Base-by-base conservation (phyloP, 2,329 filamentous ascomycete genomes). In the Phialocephala sp. region DNA sequence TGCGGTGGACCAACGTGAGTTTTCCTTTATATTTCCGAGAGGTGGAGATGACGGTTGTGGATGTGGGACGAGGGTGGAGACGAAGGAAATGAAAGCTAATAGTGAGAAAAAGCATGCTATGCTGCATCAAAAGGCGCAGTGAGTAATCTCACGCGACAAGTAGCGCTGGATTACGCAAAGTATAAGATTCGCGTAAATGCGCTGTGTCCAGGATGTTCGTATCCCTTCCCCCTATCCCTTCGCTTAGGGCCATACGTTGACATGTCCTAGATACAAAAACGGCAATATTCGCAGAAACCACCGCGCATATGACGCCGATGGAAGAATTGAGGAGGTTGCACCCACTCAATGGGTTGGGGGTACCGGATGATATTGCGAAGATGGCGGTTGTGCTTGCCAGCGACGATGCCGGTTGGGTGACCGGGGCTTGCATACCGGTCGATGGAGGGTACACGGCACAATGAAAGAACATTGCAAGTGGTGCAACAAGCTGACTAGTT, bases 101-200 rank as follows among this genome's bases (percentile, higher is more conserved):
- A 22, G 5, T 18, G 15, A 54, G 6, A 27, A 12, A 20, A 32
- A 54, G 50, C 50, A 11, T 54, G 50, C 14, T 54, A 54, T 54
- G 3, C 22, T 3, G 78, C 83, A 0, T 82, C 80, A 0, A 86
- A 86, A 66, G 82, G 81, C 6, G 83, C 81, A 0, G 82, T 85
- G 0, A 76, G 80, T 2, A 82, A 81, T n/a, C 66, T 86, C 4
- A 87, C 84, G 0, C 78, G 79, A 39, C 75, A 80, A 9, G 77
- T 83, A 0, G 83, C 83, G 0, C 66, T 83, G 41, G 84, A 87
- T 47, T 85, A 83, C 67, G 84, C 80, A 0, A 72, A 72, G 0
- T 72, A 81, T 12, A 75, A 78, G 0, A 84, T 87, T 32, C 84
- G 86, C 66, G 79, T 80, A 39, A 86, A 86, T 69, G 82, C 83